phyloP scores from a whole-genome alignment of 805 yeast genomes.

The Dipodascopsis uninucleata region DNA sequence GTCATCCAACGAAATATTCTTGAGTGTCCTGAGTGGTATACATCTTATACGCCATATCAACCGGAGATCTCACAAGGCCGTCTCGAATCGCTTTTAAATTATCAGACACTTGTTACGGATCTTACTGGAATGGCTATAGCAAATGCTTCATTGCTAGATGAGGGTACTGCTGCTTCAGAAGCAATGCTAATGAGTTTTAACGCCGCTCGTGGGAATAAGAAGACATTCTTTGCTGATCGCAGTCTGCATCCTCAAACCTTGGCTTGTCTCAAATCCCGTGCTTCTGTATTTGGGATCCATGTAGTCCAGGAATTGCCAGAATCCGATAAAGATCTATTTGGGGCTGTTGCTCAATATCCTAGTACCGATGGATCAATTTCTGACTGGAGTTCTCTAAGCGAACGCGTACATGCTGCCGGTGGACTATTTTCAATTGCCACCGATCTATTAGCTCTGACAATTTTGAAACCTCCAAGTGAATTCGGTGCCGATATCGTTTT shows the following conservation, averaged over 20 bases:
- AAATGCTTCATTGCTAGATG: conserved; percentile 91
- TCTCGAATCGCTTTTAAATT: conserved; percentile 81
- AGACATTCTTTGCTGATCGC: conserved; percentile 65
- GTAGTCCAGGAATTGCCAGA: conserved; percentile 53
- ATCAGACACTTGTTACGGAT: conserved; percentile 86
- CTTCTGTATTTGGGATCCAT: conserved; percentile 66
- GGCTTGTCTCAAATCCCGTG: conserved; percentile 74
- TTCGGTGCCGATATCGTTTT: conserved; percentile 91
- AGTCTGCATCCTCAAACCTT: conserved; percentile 83
- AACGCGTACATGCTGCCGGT: conserved; percentile 62
- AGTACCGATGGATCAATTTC: conserved; percentile 72
- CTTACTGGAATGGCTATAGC: conserved; percentile 93
- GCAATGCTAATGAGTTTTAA: conserved; percentile 85
- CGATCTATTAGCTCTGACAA: conserved; percentile 82
- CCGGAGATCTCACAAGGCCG: conserved; percentile 98
- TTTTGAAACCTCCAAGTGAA: conserved; percentile 76
- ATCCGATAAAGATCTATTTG: conserved; percentile 51
- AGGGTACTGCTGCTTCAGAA: conserved; percentile 96
- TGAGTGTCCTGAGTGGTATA: conserved; percentile 97
- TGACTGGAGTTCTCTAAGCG: conserved; percentile 55
- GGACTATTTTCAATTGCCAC: conserved; percentile 84
- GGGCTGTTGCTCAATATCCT: conserved; percentile 88
- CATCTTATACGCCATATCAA: conserved; percentile 97
- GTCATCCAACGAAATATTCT: conserved; percentile 88
- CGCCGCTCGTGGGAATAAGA: conserved; percentile 61